Conservation (phyloP, 208 protist species). For the Leishmania tropica region DNA sequence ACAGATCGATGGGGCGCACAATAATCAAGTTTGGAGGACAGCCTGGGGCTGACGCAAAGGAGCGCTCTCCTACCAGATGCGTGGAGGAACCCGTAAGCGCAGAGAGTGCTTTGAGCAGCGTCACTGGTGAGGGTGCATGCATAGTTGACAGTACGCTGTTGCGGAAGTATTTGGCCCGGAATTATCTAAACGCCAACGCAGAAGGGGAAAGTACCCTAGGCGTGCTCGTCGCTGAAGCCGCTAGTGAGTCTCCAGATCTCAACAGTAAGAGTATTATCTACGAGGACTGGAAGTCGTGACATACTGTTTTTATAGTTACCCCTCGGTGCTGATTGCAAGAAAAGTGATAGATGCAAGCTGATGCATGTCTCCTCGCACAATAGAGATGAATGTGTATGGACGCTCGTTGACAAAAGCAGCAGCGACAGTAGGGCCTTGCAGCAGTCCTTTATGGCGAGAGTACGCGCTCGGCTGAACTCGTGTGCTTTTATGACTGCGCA, state of each 20-base stretch:
- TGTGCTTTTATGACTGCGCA: neutral
- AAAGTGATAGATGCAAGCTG: neutral
- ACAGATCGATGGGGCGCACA: conserved; percentile 22
- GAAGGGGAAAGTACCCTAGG: conserved; percentile 1
- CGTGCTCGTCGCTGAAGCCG: neutral
- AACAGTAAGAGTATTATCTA: conserved; percentile 19
- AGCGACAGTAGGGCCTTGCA: neutral
- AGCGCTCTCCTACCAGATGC: neutral
- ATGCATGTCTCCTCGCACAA: neutral
- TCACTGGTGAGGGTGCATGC: conserved; percentile 9
- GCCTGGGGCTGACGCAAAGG: neutral
- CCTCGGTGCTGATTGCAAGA: neutral
- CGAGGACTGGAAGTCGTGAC: conserved; percentile 15
- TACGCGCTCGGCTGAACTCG: neutral
- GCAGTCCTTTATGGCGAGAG: neutral
- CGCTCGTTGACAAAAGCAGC: neutral
- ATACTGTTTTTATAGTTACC: neutral
- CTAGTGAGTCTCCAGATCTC: neutral
- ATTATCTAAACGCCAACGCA: neutral
- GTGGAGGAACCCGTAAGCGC: neutral
- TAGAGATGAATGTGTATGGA: neutral
- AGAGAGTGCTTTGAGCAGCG: neutral
- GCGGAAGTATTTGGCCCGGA: neutral
- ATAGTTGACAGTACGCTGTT: conserved; percentile 7
- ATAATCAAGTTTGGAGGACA: conserved; percentile 23